phyloP scores from a whole-genome alignment of 129 eudicot genomes.

The Helianthus tuberosus region DNA sequence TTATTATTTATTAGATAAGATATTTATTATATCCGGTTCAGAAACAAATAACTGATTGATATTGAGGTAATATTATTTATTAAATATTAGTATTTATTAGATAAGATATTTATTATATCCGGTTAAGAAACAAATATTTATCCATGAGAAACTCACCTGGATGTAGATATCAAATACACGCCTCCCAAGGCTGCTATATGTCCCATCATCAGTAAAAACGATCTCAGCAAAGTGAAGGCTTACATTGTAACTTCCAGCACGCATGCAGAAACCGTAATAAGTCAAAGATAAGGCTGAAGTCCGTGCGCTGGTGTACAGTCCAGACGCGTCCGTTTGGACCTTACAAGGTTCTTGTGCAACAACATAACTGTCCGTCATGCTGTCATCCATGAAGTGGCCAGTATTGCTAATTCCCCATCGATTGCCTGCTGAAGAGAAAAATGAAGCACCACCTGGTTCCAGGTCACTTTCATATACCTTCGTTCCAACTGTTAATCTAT shows the following conservation, averaged over 20 bases:
- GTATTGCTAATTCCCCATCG: slow-evolving; percentile 87
- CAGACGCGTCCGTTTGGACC: slow-evolving; percentile 26
- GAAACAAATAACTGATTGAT: no score
- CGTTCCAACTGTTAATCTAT: slow-evolving; percentile 20
- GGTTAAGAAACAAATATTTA: no score
- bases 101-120: no score
- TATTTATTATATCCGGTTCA: no score
- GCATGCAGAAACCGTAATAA: slow-evolving; percentile 67
- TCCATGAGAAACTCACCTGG: slow-evolving; percentile 20
- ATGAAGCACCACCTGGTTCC: slow-evolving; percentile 43
- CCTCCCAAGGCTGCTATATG: slow-evolving; percentile 71
- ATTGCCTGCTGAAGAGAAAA: slow-evolving; percentile 30
- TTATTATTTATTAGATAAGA: no score
- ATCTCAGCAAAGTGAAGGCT: slow-evolving; percentile 91
- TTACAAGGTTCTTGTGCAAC: not conserved
- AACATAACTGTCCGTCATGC: slow-evolving; percentile 17
- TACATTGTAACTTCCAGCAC: slow-evolving; percentile 62
- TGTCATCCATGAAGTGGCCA: slow-evolving; percentile 62
- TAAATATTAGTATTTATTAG: no score
- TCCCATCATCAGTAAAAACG: slow-evolving; percentile 49
- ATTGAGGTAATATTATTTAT: no score
- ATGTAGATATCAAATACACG: slow-evolving; percentile 82
- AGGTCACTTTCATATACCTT: slow-evolving; percentile 48
- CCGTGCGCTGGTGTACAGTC: slow-evolving; percentile 56
- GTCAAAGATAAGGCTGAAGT: slow-evolving; percentile 68